phyloP scores from a whole-genome alignment of 1,139 yeast genomes.

The Kodamaea sp. region DNA sequence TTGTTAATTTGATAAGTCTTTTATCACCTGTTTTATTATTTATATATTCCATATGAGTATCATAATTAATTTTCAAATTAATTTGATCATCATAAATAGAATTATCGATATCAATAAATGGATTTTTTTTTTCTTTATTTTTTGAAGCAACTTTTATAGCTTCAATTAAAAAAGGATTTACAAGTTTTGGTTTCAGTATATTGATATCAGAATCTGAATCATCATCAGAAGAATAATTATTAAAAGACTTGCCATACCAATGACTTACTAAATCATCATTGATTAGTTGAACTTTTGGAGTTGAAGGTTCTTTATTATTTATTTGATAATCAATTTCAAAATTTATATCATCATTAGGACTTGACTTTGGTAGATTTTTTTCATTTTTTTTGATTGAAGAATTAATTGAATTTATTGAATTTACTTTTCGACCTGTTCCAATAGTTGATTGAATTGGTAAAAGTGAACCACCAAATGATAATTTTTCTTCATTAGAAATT shows the following conservation, averaged over 20 bases:
- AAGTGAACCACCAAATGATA: conserved; percentile 23
- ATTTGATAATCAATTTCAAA: conserved; percentile 16
- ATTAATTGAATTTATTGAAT: background rate
- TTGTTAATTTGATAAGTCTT: conserved; percentile 31
- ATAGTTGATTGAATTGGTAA: conserved; percentile 43
- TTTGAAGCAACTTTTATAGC: conserved; percentile 7
- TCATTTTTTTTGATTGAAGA: background rate
- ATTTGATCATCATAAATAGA: conserved; percentile 3
- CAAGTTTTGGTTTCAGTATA: conserved; percentile 6
- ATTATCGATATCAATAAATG: conserved; percentile 2
- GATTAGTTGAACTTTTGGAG: conserved; percentile 37
- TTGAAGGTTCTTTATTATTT: conserved; percentile 13
- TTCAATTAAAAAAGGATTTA: conserved; percentile 13
- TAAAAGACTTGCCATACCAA: conserved; percentile 38
- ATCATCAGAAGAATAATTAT: conserved; percentile 29
- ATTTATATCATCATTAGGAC: conserved; percentile 9
- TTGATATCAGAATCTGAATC: conserved; percentile 16
- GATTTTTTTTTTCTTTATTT: conserved; percentile 3
- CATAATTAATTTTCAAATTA: conserved; percentile 22
- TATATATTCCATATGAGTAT: conserved; percentile 39
- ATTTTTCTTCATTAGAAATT: conserved; percentile 1
- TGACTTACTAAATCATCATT: conserved; percentile 30
- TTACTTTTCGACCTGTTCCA: conserved; percentile 33
- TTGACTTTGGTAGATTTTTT: conserved; percentile 2
- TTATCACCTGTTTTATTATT: conserved; percentile 39